Base-by-base conservation (phyloP, 179 eudicot species). In the Spinacia oleracea region DNA sequence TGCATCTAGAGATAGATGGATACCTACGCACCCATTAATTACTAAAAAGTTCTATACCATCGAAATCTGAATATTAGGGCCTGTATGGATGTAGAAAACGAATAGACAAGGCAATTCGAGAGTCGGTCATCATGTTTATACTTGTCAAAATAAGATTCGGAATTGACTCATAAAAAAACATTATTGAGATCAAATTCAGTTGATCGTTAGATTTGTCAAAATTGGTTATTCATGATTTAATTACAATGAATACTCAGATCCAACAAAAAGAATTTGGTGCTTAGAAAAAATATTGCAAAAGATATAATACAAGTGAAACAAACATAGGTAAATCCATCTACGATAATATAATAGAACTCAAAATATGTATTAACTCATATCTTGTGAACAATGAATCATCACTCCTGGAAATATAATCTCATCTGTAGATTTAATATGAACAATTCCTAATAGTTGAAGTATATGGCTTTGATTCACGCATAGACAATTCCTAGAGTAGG, bases 401-500 rank as follows among this genome's bases (percentile, higher is more conserved):
- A 48, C 53, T n/a, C 10, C 6, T 32, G 15, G 2, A 25, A 15
- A 77, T 55, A 69, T 56, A 29, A 71, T 40, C 5, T 18, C 32
- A 25, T 20, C 53, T 68, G 16, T 58, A 23, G 34, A 29, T 75
- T 80, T 34, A 51, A 68, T 55, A 80, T 75, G 75, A 69, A 58
- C 73, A 58, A 2, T 7, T 32, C 51, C 77, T 20, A 40, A 65
- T 60, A 60, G 60, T 72, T 72, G 62, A 82, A 25, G 56, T 27
- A 9, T 27, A 27, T 58, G 43, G 55, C 58, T n/a, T 11, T 35
- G 20, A n/a, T 38, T 32, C 4, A 3, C 5, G 23, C 27, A 29
- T 16, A 59, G 51, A n/a, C n/a, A n/a, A n/a, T n/a, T n/a, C 43
- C 82, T 88, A 90, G 59, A 92, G 84, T 35, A 91, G 85, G 76